Percentiles rank a stretch among this genome's conserved stretches.
phyloP scores from a whole-genome alignment of 2,329 filamentous ascomycete genomes.

The Calonectria naviculata region DNA sequence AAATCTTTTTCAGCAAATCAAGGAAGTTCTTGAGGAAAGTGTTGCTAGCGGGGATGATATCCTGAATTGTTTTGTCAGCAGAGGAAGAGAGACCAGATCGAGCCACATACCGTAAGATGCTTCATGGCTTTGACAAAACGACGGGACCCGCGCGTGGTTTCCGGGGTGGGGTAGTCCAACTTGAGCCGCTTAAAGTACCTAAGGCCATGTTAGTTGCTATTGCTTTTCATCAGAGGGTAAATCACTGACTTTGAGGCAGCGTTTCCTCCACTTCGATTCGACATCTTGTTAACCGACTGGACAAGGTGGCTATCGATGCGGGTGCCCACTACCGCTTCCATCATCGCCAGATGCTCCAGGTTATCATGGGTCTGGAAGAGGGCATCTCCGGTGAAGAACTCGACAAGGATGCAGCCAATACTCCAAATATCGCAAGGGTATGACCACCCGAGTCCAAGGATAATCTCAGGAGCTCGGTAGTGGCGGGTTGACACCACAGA shows the following conservation, averaged over 20 bases:
- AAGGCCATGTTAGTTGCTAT: constrained; percentile 38
- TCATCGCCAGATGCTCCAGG: constrained; percentile 80
- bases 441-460: constrained; percentile 77
- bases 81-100: not conserved
- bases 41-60: constrained; percentile 71
- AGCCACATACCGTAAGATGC: constrained; percentile 65
- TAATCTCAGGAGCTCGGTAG: constrained; percentile 78
- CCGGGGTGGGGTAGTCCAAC: constrained; percentile 72
- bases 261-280: constrained; percentile 67
- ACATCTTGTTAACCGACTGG: constrained; percentile 59
- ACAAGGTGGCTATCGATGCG: constrained; percentile 71
- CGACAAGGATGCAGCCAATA: constrained; percentile 78
- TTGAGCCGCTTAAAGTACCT: constrained; percentile 76
- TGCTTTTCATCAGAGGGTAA: not conserved
- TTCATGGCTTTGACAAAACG: constrained; percentile 81
- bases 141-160: constrained; percentile 72
- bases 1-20: constrained; percentile 73
- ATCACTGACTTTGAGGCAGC: constrained; percentile 70
- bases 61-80: constrained; percentile 52
- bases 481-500: constrained; percentile 78
- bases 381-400: constrained; percentile 78
- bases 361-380: constrained; percentile 80
- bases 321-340: constrained; percentile 74
- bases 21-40: constrained; percentile 72
- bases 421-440: constrained; percentile 81